Evolutionary conservation across 2,329 filamentous ascomycete genomes (phyloP).

Genomic region (Phaeophleospora eucalypticola): DNA sequence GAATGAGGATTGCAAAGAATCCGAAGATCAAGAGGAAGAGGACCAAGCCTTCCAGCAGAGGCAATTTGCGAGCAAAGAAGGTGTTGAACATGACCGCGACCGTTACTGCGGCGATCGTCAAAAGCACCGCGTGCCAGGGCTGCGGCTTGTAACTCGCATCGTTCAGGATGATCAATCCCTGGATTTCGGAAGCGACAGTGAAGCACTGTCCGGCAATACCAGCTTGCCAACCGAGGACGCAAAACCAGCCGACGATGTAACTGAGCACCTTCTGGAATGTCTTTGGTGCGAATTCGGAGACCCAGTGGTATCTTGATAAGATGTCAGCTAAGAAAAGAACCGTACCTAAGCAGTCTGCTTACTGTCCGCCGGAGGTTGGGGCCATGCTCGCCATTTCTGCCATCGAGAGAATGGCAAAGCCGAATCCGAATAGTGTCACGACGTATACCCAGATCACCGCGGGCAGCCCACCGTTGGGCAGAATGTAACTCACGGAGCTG

Average conservation of each 20-base stretch:
- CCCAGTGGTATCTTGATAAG: constrained; percentile 31
- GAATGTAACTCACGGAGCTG: constrained; percentile 23
- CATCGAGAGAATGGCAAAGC: constrained; percentile 21
- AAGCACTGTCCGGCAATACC: constrained; percentile 40
- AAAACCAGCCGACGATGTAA: constrained; percentile 42
- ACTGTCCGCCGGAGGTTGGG: constrained; percentile 35
- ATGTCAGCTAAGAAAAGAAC: neutral
- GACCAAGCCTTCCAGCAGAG: constrained; percentile 27
- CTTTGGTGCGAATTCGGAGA: constrained; percentile 40
- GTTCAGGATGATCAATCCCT: constrained; percentile 45
- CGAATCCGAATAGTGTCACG: constrained; percentile 21
- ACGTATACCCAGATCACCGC: constrained; percentile 23
- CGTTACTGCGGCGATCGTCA: constrained; percentile 29
- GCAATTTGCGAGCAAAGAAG: constrained; percentile 24
- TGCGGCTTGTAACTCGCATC: constrained; percentile 39
- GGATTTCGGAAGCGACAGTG: constrained; percentile 43
- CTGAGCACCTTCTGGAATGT: constrained; percentile 40
- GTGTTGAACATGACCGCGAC: constrained; percentile 29
- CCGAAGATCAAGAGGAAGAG: constrained; percentile 28
- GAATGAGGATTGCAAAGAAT: constrained; percentile 31
- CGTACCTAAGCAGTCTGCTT: neutral
- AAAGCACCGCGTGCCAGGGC: constrained; percentile 44
- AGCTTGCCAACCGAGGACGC: constrained; percentile 39
- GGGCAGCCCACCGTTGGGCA: constrained; percentile 28
- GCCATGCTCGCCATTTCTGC: constrained; percentile 26